Base-by-base conservation (phyloP, 257 asterid species). In the Prunella vulgaris region DNA sequence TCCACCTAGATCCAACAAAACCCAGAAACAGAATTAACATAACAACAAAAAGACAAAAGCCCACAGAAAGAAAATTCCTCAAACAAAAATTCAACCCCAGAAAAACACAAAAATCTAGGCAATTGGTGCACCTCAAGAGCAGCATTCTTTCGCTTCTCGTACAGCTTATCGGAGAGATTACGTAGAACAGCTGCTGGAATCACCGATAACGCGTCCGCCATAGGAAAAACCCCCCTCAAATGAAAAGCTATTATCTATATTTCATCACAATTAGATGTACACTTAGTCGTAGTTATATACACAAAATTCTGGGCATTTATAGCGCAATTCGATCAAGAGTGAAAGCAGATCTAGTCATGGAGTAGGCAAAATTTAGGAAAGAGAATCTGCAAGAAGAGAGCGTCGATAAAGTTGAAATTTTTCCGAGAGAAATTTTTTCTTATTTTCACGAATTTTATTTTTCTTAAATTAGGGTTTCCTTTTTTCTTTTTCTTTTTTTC, bases 81-180 rank as follows among this genome's bases (percentile, higher is more conserved):
- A 53, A 32, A 58, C 24, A 49, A 20, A 62, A 67, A 17, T 25
- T 18, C 62, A 51, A 64, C 21, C 72, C 56, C 76, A 58, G 7
- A 32, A 40, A 53, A 76, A 42, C 35, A 48, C 5, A 56, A n/a
- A 58, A 27, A 44, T 37, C 35, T 40, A 24, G 18, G 44, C n/a
- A 49, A 68, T 59, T 46, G 30, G 48, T 58, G 44, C 63, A 93
- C 99, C 96, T 93, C 99, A 15, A 93, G 82, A 56, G 99, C 99
- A 71, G 99, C 99, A 90, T 93, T 93, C 74, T 90, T 93, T 18
- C 99, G 92, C 87, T 93, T 93, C 82, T 93, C 99, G 65, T 93
- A 93, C 42, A 93, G 92, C 85, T 93, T 93, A 76, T 93, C 99
- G 62, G 97, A 90, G 72, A 93, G 88, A 83, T 88, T 93, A 27